Percentiles rank a stretch among this genome's conserved stretches.
Conservation (phyloP, 345 rosid genomes). For the Excoecaria cochinchinensis region DNA sequence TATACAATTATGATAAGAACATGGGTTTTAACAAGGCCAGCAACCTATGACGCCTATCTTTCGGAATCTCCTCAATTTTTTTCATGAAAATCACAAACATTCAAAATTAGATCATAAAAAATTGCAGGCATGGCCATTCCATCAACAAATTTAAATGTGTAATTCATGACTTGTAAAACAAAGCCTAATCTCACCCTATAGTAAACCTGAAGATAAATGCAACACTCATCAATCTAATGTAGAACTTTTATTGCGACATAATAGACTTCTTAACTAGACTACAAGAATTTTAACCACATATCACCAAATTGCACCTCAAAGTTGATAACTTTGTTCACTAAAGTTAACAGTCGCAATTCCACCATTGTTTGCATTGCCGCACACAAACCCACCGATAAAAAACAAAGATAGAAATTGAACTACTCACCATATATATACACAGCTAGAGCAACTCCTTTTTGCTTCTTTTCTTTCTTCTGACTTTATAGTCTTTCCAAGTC, state of each 20-base stretch:
- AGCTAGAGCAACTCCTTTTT: no score
- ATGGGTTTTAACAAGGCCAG: slow-evolving; percentile 55
- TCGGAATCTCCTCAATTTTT: slow-evolving; percentile 72
- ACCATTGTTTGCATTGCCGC: no score
- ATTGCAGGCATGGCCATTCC: not conserved
- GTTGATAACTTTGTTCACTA: no score
- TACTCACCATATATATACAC: slow-evolving; percentile 71
- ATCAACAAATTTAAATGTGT: not conserved
- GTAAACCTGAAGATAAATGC: not conserved
- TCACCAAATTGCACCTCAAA: no score
- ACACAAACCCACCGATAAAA: not conserved
- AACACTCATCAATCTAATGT: no score
- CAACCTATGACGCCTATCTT: slow-evolving; percentile 71
- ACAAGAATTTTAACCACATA: no score
- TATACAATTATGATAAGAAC: slow-evolving; percentile 26
- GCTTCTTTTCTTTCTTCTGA: no score
- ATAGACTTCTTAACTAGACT: no score
- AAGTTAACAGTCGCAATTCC: no score
- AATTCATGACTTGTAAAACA: not conserved
- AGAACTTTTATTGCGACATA: no score
- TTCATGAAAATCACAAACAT: slow-evolving; percentile 46
- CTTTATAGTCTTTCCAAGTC: no score
- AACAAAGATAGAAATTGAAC: not conserved
- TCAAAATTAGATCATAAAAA: not conserved
- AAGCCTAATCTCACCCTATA: not conserved